Evolutionary conservation across 345 rosid species (phyloP), one percentile per base, ranked within the genome.

Genomic region (Acer negundo): DNA sequence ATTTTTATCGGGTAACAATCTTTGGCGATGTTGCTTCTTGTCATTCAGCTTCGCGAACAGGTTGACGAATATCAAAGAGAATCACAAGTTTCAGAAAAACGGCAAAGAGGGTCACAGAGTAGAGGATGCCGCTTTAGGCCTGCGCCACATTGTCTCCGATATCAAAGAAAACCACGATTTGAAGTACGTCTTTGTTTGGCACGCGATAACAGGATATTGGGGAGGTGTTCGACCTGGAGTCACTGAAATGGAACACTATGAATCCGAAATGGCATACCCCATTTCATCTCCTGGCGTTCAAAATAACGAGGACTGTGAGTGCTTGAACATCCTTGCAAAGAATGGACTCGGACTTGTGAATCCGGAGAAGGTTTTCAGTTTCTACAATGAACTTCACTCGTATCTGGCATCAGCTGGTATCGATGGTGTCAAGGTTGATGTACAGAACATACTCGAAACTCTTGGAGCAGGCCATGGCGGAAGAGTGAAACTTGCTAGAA

Each of bases 361-460:
- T 63, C 93, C 96, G 1, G 90, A 89, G 82, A 91, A 87, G 81
- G 91, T 90, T 46, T 87, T 82, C 61, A 83, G 77, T 82, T 93
- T 91, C 78, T 93, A 91, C 55, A 75, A 91, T 46, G 94, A 93
- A 70, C 94, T 91, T 62, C 96, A 93, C 76, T 84, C 89, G 0
- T 91, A 93, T 81, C 93, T 93, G 11, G 87, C 98, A 24, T 85
- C 90, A 4, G 88, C 90, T 66, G 92, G 96, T 19, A 81, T 91
- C 2, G 92, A 91, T 53, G 97, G 97, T 23, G 93, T 91, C 75
- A 91, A 93, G 84, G 97, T 93, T 24, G 97, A 91, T 74, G 98
- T 90, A 61, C 96, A 91, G 65, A 91, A 90, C 83, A 90, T 93
- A 79, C 88, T 93, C 0, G 93, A 89, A 83, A 88, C 93, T 62